Conservation (phyloP, 495 filamentous ascomycete genomes). For the Podospora appendiculata region DNA sequence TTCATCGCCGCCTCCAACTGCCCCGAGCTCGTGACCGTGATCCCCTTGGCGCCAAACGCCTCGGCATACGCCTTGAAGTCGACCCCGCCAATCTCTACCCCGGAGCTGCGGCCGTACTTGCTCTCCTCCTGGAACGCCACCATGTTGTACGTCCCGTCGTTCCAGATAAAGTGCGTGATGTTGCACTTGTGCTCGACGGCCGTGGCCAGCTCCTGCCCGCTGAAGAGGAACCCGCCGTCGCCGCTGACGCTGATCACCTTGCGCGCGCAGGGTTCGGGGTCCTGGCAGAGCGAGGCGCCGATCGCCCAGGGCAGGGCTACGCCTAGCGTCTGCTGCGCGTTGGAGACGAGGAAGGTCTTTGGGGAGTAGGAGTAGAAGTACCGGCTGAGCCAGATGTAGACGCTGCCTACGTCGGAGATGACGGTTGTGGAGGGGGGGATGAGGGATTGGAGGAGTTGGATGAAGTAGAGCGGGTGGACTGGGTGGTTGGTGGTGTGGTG, state of each 20-base stretch:
- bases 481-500: slow-evolving; percentile 6
- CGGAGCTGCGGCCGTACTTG: slow-evolving; percentile 28
- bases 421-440: slow-evolving; percentile 22
- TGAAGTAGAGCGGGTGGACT: slow-evolving; percentile 29
- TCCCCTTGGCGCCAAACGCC: slow-evolving; percentile 28
- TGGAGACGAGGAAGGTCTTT: slow-evolving; percentile 26
- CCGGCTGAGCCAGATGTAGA: slow-evolving; percentile 34
- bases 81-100: slow-evolving; percentile 26
- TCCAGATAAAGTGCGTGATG: slow-evolving; percentile 36
- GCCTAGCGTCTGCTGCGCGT: slow-evolving; percentile 34
- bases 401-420: slow-evolving; percentile 27
- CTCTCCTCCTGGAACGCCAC: slow-evolving; percentile 34
- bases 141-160: slow-evolving; percentile 34
- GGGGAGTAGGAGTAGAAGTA: slow-evolving; percentile 31
- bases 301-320: slow-evolving; percentile 35
- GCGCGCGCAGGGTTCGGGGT: slow-evolving; percentile 15
- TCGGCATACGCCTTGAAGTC: slow-evolving; percentile 31
- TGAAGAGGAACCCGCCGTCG: slow-evolving; percentile 36
- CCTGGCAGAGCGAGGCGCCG: slow-evolving; percentile 24
- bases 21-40: slow-evolving; percentile 12
- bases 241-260: slow-evolving; percentile 27
- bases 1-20: slow-evolving; percentile 25
- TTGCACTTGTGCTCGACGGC: slow-evolving; percentile 32
- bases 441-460: slow-evolving; percentile 21
- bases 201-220: slow-evolving; percentile 23